These are phyloP conservation scores for Tanacetum coccineum DNA, from an alignment of 129 eudicot genomes.

Conservation along the genomic window DNA sequence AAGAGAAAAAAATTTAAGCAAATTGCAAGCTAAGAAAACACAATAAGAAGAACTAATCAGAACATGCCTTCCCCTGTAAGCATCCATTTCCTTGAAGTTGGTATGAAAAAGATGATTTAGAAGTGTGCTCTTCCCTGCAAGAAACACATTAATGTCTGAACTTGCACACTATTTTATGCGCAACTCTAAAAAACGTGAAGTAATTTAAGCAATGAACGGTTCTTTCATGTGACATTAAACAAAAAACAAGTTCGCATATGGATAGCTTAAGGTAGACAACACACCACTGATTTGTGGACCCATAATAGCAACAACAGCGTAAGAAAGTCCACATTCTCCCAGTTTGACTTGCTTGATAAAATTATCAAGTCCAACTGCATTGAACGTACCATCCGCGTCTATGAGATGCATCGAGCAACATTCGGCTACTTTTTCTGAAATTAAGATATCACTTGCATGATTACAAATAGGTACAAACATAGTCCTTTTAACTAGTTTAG, in stretches of 20 bases:
- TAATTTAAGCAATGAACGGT: neutral
- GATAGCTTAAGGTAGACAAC: neutral
- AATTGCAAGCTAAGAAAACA: constrained; percentile 3
- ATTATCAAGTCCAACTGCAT: constrained; percentile 49
- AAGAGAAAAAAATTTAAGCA: no score
- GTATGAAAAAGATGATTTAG: constrained; percentile 27
- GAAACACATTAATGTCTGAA: constrained; percentile 6
- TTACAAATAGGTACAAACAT: constrained; percentile 7
- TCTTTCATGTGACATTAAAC: no score
- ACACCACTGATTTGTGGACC: constrained; percentile 85
- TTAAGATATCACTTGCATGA: constrained; percentile 7
- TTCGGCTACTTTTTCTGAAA: constrained; percentile 33
- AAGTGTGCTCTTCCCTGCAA: constrained; percentile 75
- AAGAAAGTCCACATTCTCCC: constrained; percentile 52
- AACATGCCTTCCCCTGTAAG: constrained; percentile 69
- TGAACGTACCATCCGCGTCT: constrained; percentile 72
- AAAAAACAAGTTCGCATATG: no score
- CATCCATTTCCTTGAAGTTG: constrained; percentile 68
- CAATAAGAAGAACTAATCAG: neutral
- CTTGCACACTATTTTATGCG: neutral
- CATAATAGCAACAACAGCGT: constrained; percentile 63
- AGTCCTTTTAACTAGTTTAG: neutral
- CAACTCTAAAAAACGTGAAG: neutral
- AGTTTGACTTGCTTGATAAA: constrained; percentile 20
- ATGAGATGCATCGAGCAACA: constrained; percentile 53